phyloP scores from a whole-genome alignment of 306 rosid species.

The Lathyrus oleraceus region DNA sequence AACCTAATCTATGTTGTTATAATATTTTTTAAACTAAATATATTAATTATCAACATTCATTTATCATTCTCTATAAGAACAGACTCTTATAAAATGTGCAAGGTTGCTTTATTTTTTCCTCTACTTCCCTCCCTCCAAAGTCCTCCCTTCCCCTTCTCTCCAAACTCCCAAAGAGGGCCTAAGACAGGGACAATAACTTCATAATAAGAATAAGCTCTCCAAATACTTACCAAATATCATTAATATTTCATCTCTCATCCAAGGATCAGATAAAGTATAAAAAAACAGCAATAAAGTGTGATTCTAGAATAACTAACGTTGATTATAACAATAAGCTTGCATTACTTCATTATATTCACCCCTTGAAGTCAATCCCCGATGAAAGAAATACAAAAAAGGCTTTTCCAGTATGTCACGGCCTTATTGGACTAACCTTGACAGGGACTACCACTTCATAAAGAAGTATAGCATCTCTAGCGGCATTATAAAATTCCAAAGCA shows the following conservation, averaged over 20 bases:
- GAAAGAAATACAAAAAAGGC: conserved; percentile 3
- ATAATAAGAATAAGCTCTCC: conserved; percentile 21
- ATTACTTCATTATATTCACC: neutral
- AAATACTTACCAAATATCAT: conserved; percentile 1
- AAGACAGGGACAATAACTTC: conserved; percentile 19
- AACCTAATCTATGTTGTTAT: too few relatives aligned
- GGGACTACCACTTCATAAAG: conserved; percentile 96
- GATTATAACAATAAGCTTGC: neutral
- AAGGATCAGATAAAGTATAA: conserved; percentile 25
- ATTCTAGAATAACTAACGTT: conserved; percentile 21
- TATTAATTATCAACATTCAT: too few relatives aligned
- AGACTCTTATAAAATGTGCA: too few relatives aligned
- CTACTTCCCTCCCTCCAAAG: too few relatives aligned
- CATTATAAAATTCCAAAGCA: conserved; percentile 87
- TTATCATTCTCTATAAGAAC: too few relatives aligned
- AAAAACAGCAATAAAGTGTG: neutral
- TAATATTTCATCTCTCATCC: conserved; percentile 17
- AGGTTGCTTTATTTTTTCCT: too few relatives aligned
- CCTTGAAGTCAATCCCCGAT: neutral
- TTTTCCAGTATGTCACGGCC: neutral
- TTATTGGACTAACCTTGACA: conserved; percentile 73
- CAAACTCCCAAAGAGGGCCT: too few relatives aligned
- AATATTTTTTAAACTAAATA: too few relatives aligned
- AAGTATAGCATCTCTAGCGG: conserved; percentile 84
- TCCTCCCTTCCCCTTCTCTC: too few relatives aligned